These are phyloP conservation scores for Aspergillus cristatus DNA, from an alignment of 495 filamentous ascomycete genomes.

Conservation along the genomic window DNA sequence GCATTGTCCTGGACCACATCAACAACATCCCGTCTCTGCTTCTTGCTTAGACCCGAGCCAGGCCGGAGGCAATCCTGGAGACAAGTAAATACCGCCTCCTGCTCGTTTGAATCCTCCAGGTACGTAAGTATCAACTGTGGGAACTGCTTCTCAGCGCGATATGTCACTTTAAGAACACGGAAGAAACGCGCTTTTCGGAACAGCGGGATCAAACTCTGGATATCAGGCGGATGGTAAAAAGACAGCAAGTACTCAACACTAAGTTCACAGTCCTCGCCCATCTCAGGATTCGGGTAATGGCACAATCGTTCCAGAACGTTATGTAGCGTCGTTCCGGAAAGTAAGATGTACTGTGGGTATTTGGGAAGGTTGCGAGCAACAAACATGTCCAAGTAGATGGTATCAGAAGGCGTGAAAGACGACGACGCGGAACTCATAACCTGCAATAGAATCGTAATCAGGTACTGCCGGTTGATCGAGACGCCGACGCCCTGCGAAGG, in stretches of 20 bases:
- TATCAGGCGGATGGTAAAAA: constrained; percentile 80
- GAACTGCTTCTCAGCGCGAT: constrained; percentile 71
- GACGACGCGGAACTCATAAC: constrained; percentile 68
- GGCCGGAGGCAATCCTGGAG: constrained; percentile 72
- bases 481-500: constrained; percentile 43
- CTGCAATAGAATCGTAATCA: constrained; percentile 81
- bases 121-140: constrained; percentile 69
- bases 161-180: constrained; percentile 86
- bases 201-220: constrained; percentile 61
- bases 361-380: constrained; percentile 92
- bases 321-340: constrained; percentile 77
- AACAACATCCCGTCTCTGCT: constrained; percentile 67
- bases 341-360: constrained; percentile 88
- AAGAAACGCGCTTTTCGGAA: constrained; percentile 80
- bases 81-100: constrained; percentile 63
- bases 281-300: constrained; percentile 66
- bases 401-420: constrained; percentile 71
- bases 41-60: constrained; percentile 58
- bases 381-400: constrained; percentile 96
- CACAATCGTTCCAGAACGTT: constrained; percentile 76
- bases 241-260: constrained; percentile 93
- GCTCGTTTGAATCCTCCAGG: constrained; percentile 76
- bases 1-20: constrained; percentile 62
- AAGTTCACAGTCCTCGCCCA: constrained; percentile 89
- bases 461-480: constrained; percentile 80